phyloP scores from a whole-genome alignment of 164 flowering plant species.

The Stephania japonica region DNA sequence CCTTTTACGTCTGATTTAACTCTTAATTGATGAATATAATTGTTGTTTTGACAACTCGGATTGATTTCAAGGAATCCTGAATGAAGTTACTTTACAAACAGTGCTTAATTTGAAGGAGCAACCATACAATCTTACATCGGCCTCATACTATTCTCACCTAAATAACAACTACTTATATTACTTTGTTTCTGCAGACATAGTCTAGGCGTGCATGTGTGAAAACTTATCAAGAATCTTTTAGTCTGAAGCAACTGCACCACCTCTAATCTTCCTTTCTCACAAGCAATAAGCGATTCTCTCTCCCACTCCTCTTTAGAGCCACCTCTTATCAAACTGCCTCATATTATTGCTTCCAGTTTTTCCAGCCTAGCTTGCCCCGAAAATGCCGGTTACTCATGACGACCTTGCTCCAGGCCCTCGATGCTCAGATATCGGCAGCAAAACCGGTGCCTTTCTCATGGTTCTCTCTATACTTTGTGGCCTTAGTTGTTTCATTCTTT shows the following conservation, averaged over 20 bases:
- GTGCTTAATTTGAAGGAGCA: too few relatives aligned
- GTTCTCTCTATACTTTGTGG: conserved; percentile 61
- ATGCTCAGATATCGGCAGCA: conserved; percentile 53
- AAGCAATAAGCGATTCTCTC: conserved; percentile 51
- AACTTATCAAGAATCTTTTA: conserved; percentile 45
- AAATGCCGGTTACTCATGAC: conserved; percentile 80
- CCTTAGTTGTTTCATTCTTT: conserved; percentile 67
- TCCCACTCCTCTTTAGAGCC: conserved; percentile 1
- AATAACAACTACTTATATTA: neutral
- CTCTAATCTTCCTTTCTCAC: conserved; percentile 33
- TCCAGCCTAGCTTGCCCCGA: neutral
- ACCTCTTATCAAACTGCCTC: neutral
- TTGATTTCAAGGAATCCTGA: too few relatives aligned
- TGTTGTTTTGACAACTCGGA: too few relatives aligned
- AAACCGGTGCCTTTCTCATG: conserved; percentile 49
- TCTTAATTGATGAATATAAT: too few relatives aligned
- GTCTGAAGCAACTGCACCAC: conserved; percentile 49
- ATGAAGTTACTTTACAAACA: too few relatives aligned
- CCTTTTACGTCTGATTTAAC: neutral
- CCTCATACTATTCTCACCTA: too few relatives aligned
- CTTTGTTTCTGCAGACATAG: neutral
- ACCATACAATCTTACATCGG: too few relatives aligned
- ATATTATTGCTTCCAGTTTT: neutral
- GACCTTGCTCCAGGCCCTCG: conserved; percentile 56
- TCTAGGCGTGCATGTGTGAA: conserved; percentile 20